Base-by-base conservation (phyloP, 805 yeast genomes). In the Sugiyamaella boreocaroliniensis region DNA sequence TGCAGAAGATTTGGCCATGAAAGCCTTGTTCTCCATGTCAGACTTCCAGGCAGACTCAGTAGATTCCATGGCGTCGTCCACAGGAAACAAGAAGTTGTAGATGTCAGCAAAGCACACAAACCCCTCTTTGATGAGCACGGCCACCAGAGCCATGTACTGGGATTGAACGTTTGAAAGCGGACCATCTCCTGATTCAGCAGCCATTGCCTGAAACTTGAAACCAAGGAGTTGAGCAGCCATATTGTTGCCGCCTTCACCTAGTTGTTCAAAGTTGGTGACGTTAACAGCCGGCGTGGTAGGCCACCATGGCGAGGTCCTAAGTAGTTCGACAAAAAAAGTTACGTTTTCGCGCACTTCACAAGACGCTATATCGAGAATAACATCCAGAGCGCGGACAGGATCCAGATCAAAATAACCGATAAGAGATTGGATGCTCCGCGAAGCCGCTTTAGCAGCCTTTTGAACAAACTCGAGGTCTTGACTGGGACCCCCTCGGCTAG, bases 321-420 rank as follows among this genome's bases (percentile, higher is more conserved):
- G 68, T 20, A 86, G 68, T 1, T 66, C 62, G 0, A 87, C 40
- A 22, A 80, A 69, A 52, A 83, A 78, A 4, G 68, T 61, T 54
- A 76, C 72, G 45, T 79, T 71, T 7, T 58, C 55, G 4, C 75
- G 72, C 5, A 83, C 54, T 47, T 73, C 71, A 49, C 71, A 69
- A 2, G 78, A 61, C 47, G 77, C 76, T 1, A 86, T 61, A 46
- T 80, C 81, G 34, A 89, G 61, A 8, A 86, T 55, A 0, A 86
- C 52, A 58, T 87, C 86, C 48, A 89, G 72, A 22, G 81, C 79
- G 54, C 90, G 75, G 49, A 78, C 76, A 0, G 92, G 83, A 61
- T 90, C 96, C 48, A 89, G 72, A 49, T 77, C 77, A 64, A 80
- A 89, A 64, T 84, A 88, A 1, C 93, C 96, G 50, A 84, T 83